A percentile compares a stretch with the other conserved stretches of the same genome.
Evolutionary conservation across 75 land plant genomes (phyloP).

Genomic region (Sequoia sempervirens): DNA sequence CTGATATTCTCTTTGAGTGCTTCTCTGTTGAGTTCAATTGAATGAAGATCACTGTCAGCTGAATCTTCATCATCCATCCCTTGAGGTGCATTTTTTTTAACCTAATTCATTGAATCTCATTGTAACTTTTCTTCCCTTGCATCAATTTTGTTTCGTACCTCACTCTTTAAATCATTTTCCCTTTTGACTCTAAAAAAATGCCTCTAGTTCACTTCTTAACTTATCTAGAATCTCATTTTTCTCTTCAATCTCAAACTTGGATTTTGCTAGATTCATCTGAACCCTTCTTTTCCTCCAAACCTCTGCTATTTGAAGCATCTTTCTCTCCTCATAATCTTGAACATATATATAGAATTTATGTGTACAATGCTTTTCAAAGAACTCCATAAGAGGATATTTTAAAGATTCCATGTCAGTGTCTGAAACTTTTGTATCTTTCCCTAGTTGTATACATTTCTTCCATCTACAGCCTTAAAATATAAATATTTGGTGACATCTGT

Average conservation of each 20-base stretch:
- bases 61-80: slow-evolving; percentile 38
- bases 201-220: slow-evolving; percentile 68
- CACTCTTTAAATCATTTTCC: slow-evolving; percentile 9
- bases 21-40: slow-evolving; percentile 53
- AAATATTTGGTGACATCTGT: too few species aligned
- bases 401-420: too few species aligned
- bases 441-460: too few species aligned
- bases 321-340: slow-evolving; percentile 88
- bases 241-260: slow-evolving; percentile 77
- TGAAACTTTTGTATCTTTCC: too few species aligned
- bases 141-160: slow-evolving; percentile 5
- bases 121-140: slow-evolving; percentile 7
- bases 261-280: slow-evolving; percentile 88
- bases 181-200: slow-evolving; percentile 34
- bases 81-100: slow-evolving; percentile 15
- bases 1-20: slow-evolving; percentile 29
- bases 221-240: slow-evolving; percentile 71
- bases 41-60: slow-evolving; percentile 62
- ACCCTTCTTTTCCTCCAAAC: slow-evolving; percentile 88
- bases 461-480: too few species aligned
- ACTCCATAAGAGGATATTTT: too few species aligned
- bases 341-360: too few species aligned
- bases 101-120: slow-evolving; percentile 13
- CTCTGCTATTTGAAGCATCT: slow-evolving; percentile 94
- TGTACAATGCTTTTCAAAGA: too few species aligned